A percentile compares a stretch with the other conserved stretches of the same genome.
phyloP scores from a whole-genome alignment of 2,329 filamentous ascomycete species.

The Samsoniella hepiali region DNA sequence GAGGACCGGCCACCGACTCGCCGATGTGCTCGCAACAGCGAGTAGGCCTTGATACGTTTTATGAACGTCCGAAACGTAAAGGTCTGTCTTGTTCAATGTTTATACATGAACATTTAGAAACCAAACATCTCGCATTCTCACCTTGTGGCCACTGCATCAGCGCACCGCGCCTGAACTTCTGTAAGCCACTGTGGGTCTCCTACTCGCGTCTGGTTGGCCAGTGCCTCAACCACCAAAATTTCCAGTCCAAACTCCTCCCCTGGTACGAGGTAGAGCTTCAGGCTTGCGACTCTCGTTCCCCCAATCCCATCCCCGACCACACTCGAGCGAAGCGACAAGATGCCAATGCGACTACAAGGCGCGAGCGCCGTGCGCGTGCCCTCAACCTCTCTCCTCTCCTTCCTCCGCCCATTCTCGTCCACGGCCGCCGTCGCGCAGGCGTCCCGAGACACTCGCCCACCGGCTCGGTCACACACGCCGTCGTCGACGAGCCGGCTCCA shows the following conservation, averaged over 20 bases:
- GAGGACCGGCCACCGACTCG: conserved; percentile 13
- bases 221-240: neutral
- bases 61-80: neutral
- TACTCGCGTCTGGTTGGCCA: neutral
- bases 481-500: conserved; percentile 21
- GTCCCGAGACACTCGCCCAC: conserved; percentile 27
- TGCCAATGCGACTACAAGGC: conserved; percentile 40
- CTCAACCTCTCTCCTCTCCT: conserved; percentile 17
- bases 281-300: neutral
- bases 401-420: conserved; percentile 31
- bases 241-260: conserved; percentile 9
- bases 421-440: conserved; percentile 26
- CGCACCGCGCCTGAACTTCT: neutral
- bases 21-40: neutral
- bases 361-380: conserved; percentile 25
- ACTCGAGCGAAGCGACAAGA: conserved; percentile 27
- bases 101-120: neutral
- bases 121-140: neutral
- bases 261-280: neutral
- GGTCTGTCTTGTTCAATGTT: neutral
- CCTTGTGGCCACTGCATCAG: too few relatives aligned
- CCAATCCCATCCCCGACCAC: conserved; percentile 4
- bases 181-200: conserved; percentile 1
- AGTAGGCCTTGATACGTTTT: neutral
- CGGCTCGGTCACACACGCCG: conserved; percentile 25